Base-by-base conservation (phyloP, 2,329 filamentous ascomycete genomes). In the Cercospora canescens region DNA sequence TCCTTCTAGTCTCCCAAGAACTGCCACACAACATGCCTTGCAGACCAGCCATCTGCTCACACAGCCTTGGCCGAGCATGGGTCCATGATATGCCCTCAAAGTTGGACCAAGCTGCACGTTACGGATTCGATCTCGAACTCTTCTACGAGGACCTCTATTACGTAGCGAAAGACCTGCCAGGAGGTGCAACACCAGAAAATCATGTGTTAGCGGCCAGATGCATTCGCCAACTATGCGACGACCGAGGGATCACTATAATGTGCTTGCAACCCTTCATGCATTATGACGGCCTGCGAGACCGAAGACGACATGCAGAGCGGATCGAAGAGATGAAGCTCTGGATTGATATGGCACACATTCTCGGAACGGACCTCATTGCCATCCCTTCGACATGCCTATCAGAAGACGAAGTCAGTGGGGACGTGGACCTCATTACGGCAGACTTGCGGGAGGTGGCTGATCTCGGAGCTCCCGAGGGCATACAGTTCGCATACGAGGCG, bases 191-290 rank as follows among this genome's bases (percentile, higher is more conserved):
- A 2, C 71, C 78, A 14, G 83, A 83, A 70, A 82, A 88, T 41
- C 74, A 75, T 14, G 72, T 91, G 21, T 74, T 80, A 6, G 90
- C 89, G 1, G 89, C 91, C 28, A 75, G 78, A 3, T 78, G 84
- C 57, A 84, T 91, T 65, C 82, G 82, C 28, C 73, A 79, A 0
- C 82, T 92, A 50, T 91, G 89, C 77, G 77, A 82, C 26, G 79
- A 81, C 2, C 82, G 87, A 28, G 77, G 76, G 34, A 82, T 92
- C 24, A 73, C 80, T 9, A 86, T 92, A 70, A 82, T 92, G 70
- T 89, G 87, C 67, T 83, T 94, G 0, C 91, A 93, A 74, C 92
- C 92, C 0, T 94, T 94, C 76, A 86, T 87, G 80, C 87, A 92
- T 79, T 93, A 91, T 78, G 92, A 94, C 70, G 92, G 91, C 1